phyloP scores from a whole-genome alignment of 2,329 filamentous ascomycete species.

The Cladobotryum protrusum region DNA sequence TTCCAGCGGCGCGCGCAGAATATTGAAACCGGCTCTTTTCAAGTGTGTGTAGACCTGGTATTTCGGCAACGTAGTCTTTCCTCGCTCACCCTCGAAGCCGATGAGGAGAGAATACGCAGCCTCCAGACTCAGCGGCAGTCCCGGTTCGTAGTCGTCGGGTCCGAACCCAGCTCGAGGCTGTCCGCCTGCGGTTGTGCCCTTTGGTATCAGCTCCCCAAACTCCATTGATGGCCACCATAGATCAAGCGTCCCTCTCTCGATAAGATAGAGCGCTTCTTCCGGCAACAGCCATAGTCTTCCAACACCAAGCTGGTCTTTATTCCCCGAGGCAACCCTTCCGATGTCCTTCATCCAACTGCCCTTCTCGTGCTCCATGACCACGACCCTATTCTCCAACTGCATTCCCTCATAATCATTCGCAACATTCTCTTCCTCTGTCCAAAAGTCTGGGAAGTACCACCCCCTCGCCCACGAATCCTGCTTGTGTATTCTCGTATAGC shows the following conservation, averaged over 20 bases:
- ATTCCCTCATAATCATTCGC: slow-evolving; percentile 17
- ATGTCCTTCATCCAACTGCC: slow-evolving; percentile 70
- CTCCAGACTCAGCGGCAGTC: slow-evolving; percentile 83
- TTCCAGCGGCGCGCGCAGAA: slow-evolving; percentile 58
- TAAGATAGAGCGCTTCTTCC: slow-evolving; percentile 82
- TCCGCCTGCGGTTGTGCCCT: slow-evolving; percentile 20
- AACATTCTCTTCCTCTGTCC: slow-evolving; percentile 27
- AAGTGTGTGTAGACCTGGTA: slow-evolving; percentile 85
- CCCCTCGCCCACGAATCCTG: slow-evolving; percentile 60
- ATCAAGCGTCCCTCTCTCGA: slow-evolving; percentile 83
- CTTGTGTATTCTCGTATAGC: slow-evolving; percentile 69
- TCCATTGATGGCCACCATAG: slow-evolving; percentile 68
- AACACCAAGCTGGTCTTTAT: slow-evolving; percentile 48
- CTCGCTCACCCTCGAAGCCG: slow-evolving; percentile 57
- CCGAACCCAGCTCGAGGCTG: slow-evolving; percentile 16
- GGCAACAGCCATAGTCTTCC: slow-evolving; percentile 77
- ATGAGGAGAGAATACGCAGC: slow-evolving; percentile 83
- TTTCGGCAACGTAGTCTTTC: slow-evolving; percentile 63
- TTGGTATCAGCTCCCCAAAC: slow-evolving; percentile 44
- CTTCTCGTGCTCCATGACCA: slow-evolving; percentile 64
- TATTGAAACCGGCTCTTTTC: slow-evolving; percentile 74
- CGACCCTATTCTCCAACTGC: slow-evolving; percentile 45
- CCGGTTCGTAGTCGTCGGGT: slow-evolving; percentile 47
- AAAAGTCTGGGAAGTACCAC: slow-evolving; percentile 64
- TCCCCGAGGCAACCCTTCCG: slow-evolving; percentile 57